These are phyloP conservation scores for Vigna unguiculata DNA, from an alignment of 306 rosid genomes.

Conservation along the genomic window DNA sequence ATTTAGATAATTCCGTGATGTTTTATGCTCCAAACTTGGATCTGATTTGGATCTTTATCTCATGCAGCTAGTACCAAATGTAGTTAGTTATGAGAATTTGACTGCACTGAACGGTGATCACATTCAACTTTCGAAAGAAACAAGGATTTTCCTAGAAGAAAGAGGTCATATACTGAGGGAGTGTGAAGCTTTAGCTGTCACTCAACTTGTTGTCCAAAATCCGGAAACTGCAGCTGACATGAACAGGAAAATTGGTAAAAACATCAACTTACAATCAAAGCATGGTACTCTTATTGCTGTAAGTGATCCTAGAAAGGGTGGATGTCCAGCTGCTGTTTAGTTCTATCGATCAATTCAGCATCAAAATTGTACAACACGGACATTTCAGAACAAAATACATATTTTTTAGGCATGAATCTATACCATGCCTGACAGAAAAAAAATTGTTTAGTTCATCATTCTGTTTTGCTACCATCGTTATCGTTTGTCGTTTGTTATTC, in stretches of 20 bases:
- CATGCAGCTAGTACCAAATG: conserved; percentile 82
- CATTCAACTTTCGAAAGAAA: conserved; percentile 66
- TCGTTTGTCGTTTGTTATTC: too few species aligned
- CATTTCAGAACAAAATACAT: not conserved
- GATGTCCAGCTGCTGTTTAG: conserved; percentile 75
- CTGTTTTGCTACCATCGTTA: too few species aligned
- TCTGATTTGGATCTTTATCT: conserved; percentile 35
- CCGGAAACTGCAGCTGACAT: conserved; percentile 39
- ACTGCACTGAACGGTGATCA: conserved; percentile 66
- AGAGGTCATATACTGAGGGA: conserved; percentile 68
- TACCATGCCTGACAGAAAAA: not conserved
- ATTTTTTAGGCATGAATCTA: not conserved
- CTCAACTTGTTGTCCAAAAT: conserved; percentile 78
- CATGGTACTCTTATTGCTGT: conserved; percentile 78
- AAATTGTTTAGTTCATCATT: not conserved
- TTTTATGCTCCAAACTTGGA: conserved; percentile 5
- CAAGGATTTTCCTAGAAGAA: conserved; percentile 60
- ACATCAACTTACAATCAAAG: conserved; percentile 30
- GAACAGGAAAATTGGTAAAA: conserved; percentile 51
- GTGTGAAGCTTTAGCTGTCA: conserved; percentile 57
- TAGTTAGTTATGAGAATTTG: conserved; percentile 69
- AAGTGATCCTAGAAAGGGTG: conserved; percentile 89
- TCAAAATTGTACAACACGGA: conserved; percentile 7
- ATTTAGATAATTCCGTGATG: conserved; percentile 10
- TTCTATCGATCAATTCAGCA: conserved; percentile 22